These are phyloP conservation scores for Orbilia javanica DNA, from an alignment of 2,329 filamentous ascomycete genomes.

Conservation along the genomic window DNA sequence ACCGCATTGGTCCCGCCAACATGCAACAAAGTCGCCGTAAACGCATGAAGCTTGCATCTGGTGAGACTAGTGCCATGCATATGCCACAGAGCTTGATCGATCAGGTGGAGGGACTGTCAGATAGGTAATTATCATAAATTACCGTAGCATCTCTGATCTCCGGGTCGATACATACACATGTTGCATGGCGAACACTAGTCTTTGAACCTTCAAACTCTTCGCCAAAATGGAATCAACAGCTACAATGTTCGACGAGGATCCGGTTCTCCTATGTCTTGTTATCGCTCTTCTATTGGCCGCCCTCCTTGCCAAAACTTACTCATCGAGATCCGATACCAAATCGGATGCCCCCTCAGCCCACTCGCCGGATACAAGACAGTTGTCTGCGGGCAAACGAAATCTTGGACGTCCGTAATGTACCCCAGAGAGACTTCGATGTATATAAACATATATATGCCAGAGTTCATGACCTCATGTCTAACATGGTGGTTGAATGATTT, in stretches of 20 bases:
- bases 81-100: neutral
- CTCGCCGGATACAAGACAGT: neutral
- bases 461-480: neutral
- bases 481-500: neutral
- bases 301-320: slow-evolving; percentile 11
- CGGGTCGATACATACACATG: neutral
- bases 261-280: slow-evolving; percentile 14
- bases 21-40: slow-evolving; percentile 20
- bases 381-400: slow-evolving; percentile 7
- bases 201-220: neutral
- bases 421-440: neutral
- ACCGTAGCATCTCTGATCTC: neutral
- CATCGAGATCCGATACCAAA: neutral
- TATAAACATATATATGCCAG: no score
- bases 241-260: neutral
- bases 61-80: slow-evolving; percentile 10
- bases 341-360: neutral
- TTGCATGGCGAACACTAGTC: no score
- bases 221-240: slow-evolving; percentile 10
- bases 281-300: slow-evolving; percentile 1
- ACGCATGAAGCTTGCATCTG: slow-evolving; percentile 13
- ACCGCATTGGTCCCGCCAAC: slow-evolving; percentile 5
- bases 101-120: neutral
- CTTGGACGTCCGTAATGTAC: slow-evolving; percentile 29
- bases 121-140: no score